phyloP scores from a whole-genome alignment of 176 grass and related monocot species.

The Hsuehochloa calcarea region DNA sequence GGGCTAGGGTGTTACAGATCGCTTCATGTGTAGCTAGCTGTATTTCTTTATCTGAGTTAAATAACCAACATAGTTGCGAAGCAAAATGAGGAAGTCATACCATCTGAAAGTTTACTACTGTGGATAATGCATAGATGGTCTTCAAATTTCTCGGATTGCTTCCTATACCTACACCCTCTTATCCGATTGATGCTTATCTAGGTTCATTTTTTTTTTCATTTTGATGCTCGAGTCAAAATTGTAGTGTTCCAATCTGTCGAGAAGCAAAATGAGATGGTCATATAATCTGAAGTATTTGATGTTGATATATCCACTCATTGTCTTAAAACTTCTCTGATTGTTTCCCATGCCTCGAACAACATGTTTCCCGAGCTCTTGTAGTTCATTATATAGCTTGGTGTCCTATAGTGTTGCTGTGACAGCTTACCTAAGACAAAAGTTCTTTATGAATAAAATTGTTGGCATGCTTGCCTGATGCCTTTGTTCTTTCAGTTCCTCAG shows the following conservation, averaged over 20 bases:
- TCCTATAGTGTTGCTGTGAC: no score
- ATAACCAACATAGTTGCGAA: background rate
- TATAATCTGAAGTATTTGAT: constrained; percentile 40
- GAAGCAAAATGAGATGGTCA: constrained; percentile 42
- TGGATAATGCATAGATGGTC: constrained; percentile 10
- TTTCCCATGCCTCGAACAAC: background rate
- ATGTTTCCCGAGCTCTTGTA: no score
- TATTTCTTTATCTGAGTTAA: background rate
- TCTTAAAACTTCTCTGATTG: constrained; percentile 63
- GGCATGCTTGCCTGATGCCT: no score
- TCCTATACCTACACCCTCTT: background rate
- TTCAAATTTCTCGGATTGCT: constrained; percentile 40
- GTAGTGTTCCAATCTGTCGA: background rate
- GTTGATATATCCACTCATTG: constrained; percentile 33
- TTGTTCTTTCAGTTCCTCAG: no score
- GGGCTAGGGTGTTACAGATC: no score
- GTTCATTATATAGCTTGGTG: no score
- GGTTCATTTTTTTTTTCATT: background rate
- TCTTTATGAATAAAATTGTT: no score
- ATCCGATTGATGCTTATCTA: background rate
- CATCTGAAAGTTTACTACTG: background rate
- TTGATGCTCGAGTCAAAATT: background rate
- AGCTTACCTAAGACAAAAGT: no score
- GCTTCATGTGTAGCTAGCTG: background rate
- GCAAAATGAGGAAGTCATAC: constrained; percentile 19